Base-by-base conservation (phyloP, 2,329 filamentous ascomycete genomes). In the Tolypocladium tundrense region DNA sequence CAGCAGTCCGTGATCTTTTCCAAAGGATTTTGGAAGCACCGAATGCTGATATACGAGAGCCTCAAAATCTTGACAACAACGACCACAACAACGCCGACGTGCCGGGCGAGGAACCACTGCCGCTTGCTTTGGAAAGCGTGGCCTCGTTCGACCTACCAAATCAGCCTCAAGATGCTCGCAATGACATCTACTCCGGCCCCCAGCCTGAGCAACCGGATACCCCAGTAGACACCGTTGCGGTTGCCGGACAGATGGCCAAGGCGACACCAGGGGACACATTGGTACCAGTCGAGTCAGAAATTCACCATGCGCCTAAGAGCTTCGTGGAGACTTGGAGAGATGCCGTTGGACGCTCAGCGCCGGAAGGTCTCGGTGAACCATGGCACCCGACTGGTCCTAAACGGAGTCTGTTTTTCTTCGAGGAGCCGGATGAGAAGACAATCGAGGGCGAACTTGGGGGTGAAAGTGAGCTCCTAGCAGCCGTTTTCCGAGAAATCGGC, bases 261-360 rank as follows among this genome's bases (percentile, higher is more conserved):
- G 24, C 24, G 24, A 31, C 16, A 31, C 16, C 9, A 4, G 8
- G 13, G 2, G 43, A 48, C 24, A 14, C 7, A 33, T 33, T 50
- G 27, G 9, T 16, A 33, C 1, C 8, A 3, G 14, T 50, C 27
- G 27, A 50, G 16, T 4, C 27, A n/a, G 8, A 2, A 19, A 33
- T 4, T 33, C 7, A 56, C 42, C 54, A 60, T 39, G 14, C 24
- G 33, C 31, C 41, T n/a, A 24, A 31, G n/a, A 42, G 41, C 27
- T n/a, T 27, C 9, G 55, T 58, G 16, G 53, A 50, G 24, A 41
- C 43, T 31, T 58, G 57, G 57, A 55, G 57, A 51, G 27, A 51
- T 42, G 57, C 14, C n/a, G 55, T 57, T 51, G 39, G 10, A 37
- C 31, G 55, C 48, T 14, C 40, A 57, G 11, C 7, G 13, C 41